Evolutionary conservation across 1,284 basidiomycete genomes (phyloP).

Genomic region (Trichosporon coremiiforme): DNA sequence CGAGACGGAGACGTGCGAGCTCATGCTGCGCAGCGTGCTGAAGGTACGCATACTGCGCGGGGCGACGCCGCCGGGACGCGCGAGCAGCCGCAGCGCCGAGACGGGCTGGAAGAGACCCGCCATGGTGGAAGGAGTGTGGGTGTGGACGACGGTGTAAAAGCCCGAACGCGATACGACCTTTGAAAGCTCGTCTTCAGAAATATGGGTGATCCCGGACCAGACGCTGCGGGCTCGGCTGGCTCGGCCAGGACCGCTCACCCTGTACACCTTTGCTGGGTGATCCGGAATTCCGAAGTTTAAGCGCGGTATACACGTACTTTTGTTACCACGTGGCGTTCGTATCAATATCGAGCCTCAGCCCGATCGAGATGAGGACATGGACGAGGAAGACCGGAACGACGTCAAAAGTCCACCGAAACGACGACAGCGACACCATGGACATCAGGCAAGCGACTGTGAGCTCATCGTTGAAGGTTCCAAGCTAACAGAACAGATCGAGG

Average conservation of each 20-base stretch:
- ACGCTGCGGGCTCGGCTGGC: neutral
- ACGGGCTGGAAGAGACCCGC: slow-evolving; percentile 24
- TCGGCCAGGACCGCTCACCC: neutral
- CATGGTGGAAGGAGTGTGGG: slow-evolving; percentile 15
- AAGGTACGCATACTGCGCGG: slow-evolving; percentile 5
- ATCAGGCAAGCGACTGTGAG: slow-evolving; percentile 59
- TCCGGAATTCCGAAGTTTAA: slow-evolving; percentile 5
- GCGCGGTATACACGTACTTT: slow-evolving; percentile 7
- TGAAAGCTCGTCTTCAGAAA: neutral
- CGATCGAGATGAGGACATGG: slow-evolving; percentile 11
- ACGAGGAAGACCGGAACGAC: slow-evolving; percentile 2
- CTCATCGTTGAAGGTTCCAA: neutral
- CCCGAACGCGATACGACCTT: neutral
- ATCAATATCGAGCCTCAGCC: neutral
- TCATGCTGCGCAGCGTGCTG: slow-evolving; percentile 11
- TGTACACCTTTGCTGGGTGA: neutral
- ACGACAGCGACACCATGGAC: slow-evolving; percentile 53
- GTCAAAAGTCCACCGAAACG: slow-evolving; percentile 11
- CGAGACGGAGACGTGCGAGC: slow-evolving; percentile 10
- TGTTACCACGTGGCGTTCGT: neutral
- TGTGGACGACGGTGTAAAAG: slow-evolving; percentile 1
- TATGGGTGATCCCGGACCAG: slow-evolving; percentile 17
- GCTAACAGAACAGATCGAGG: slow-evolving; percentile 56
- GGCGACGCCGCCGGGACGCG: slow-evolving; percentile 16
- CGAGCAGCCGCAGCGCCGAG: slow-evolving; percentile 24